Evolutionary conservation across 2,329 filamentous ascomycete genomes (phyloP), one percentile per base, ranked within the genome.

Genomic region (Trichoderma endophyticum): DNA sequence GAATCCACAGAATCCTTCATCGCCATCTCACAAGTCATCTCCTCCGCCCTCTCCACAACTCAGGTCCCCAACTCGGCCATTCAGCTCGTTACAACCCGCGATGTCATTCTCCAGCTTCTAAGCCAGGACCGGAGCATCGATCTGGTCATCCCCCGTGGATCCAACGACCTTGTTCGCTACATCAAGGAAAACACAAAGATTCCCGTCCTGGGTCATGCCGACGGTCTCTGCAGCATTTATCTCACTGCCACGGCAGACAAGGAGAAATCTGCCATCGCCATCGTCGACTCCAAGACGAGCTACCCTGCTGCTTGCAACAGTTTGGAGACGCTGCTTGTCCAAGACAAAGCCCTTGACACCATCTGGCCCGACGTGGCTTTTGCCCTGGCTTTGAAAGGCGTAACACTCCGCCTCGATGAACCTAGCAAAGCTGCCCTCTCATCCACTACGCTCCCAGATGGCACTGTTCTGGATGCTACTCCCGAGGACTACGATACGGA

Each of bases 271-370:
- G 87, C 88, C 24, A 89, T 89, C 73, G 92, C 97, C 70, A 85
- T 98, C 62, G 86, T 97, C 70, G 96, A 99, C 83, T 92, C 95
- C 61, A 99, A 99, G 84, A 94, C 93, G 30, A 93, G 92, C 81
- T 99, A 99, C 79, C 94, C 95, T 1, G 96, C 96, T 48, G 96
- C 95, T 15, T 99, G 96, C 86, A 99, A 99, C 84, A 91, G 92
- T 56, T 83, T 95, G n/a, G 96, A 99, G 83, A 97, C 94, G 1
- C 87, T 99, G 11, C 89, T 99, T 21, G 92, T 98, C 5, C 91
- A 98, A 77, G 87, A 93, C 73, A 83, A 88, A 18, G 91, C 91
- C 0, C 85, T 97, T 3, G 79, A 82, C 39, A 91, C 88, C 4
- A 80, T 93, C 48, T 88, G 97, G 57, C 92, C 94, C 1, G 78